Percentiles rank a stretch among this genome's conserved stretches.
Conservation (phyloP, 2,329 filamentous ascomycete genomes). For the Cordyceps cicadae region DNA sequence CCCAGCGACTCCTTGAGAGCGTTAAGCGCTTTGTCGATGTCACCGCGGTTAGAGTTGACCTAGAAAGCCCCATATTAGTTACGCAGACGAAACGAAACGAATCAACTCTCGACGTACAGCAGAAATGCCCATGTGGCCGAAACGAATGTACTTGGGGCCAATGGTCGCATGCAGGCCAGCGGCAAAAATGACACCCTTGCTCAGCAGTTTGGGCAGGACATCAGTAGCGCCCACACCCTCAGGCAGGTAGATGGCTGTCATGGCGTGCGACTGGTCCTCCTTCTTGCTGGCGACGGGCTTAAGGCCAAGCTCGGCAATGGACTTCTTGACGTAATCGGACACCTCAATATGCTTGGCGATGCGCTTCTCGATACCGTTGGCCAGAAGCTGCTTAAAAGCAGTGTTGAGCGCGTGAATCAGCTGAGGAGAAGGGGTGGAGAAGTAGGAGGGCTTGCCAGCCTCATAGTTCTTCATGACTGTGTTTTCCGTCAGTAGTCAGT, state of each 20-base stretch:
- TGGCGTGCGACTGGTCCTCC: slow-evolving; percentile 89
- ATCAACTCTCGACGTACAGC: slow-evolving; percentile 45
- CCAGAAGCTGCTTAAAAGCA: slow-evolving; percentile 74
- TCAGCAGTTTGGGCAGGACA: slow-evolving; percentile 73
- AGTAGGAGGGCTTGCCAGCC: slow-evolving; percentile 94
- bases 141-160: slow-evolving; percentile 84
- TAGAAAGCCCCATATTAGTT: slow-evolving; percentile 16
- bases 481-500: background rate
- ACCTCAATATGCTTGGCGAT: slow-evolving; percentile 73
- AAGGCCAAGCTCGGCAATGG: slow-evolving; percentile 70
- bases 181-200: slow-evolving; percentile 87
- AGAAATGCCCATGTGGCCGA: slow-evolving; percentile 96
- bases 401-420: slow-evolving; percentile 90
- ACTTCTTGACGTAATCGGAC: slow-evolving; percentile 80
- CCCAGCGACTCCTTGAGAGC: slow-evolving; percentile 65
- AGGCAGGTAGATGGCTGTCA: slow-evolving; percentile 95
- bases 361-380: slow-evolving; percentile 69
- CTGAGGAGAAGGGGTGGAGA: slow-evolving; percentile 92
- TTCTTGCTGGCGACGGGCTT: slow-evolving; percentile 78
- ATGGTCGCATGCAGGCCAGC: slow-evolving; percentile 96
- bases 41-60: slow-evolving; percentile 67
- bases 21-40: slow-evolving; percentile 77
- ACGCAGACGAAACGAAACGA: background rate
- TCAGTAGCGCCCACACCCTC: slow-evolving; percentile 74
- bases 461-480: slow-evolving; percentile 98